phyloP scores from a whole-genome alignment of 2,329 filamentous ascomycete species.

The Aspergillus fumigatus region DNA sequence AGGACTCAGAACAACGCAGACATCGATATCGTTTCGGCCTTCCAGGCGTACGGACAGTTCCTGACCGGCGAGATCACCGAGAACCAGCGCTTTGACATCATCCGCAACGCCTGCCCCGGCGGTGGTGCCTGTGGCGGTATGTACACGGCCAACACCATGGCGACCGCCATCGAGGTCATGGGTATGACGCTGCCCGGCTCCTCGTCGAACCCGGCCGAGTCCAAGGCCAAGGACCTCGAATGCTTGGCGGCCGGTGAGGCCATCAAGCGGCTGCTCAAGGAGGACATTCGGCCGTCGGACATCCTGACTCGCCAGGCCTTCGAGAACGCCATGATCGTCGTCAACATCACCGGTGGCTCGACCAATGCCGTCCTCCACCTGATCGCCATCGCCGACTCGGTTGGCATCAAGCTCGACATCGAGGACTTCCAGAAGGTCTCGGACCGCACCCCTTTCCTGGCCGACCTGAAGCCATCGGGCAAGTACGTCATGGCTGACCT shows the following conservation, averaged over 20 bases:
- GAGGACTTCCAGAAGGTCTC: constrained; percentile 83
- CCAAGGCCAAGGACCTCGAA: constrained; percentile 65
- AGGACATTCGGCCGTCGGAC: constrained; percentile 72
- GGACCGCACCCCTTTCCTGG: constrained; percentile 72
- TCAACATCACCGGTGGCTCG: constrained; percentile 77
- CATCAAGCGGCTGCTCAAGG: constrained; percentile 68
- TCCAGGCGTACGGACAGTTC: constrained; percentile 96
- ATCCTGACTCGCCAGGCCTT: constrained; percentile 77
- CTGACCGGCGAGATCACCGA: constrained; percentile 87
- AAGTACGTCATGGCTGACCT: constrained; percentile 60
- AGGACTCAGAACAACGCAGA: constrained; percentile 65
- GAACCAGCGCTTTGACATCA: constrained; percentile 88
- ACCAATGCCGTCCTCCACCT: constrained; percentile 83
- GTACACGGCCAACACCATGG: constrained; percentile 75
- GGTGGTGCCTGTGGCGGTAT: constrained; percentile 82
- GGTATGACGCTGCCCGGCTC: constrained; percentile 79
- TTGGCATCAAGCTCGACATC: constrained; percentile 75
- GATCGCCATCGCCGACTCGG: constrained; percentile 76
- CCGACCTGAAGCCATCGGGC: constrained; percentile 74
- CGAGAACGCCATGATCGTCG: constrained; percentile 78
- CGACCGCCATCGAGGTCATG: constrained; percentile 67
- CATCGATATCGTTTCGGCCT: constrained; percentile 94
- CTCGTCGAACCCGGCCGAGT: constrained; percentile 73
- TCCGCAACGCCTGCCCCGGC: constrained; percentile 83
- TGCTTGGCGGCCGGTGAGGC: constrained; percentile 68